Conservation (phyloP, 2,329 filamentous ascomycete species). For the Penicillium sp. region DNA sequence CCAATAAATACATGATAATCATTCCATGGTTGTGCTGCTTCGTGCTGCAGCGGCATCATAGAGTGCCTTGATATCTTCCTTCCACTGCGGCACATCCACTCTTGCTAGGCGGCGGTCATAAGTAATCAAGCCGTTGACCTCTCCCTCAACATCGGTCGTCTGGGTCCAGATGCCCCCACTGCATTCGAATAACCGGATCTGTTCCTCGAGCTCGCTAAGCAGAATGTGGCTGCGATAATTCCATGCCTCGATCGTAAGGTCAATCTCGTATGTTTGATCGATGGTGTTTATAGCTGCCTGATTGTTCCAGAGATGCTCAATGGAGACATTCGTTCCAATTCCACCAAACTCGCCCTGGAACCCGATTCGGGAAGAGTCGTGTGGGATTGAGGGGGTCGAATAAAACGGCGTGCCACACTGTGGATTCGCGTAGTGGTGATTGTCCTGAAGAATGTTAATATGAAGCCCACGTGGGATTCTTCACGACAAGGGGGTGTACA, state of each 20-base stretch:
- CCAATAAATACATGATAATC: background rate
- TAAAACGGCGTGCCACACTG: slow-evolving; percentile 71
- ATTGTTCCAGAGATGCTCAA: slow-evolving; percentile 66
- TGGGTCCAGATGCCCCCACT: slow-evolving; percentile 71
- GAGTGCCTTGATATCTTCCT: slow-evolving; percentile 57
- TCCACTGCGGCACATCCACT: slow-evolving; percentile 59
- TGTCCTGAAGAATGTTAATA: slow-evolving; percentile 49
- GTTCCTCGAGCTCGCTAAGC: slow-evolving; percentile 49
- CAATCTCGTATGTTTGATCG: slow-evolving; percentile 67
- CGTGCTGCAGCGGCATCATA: slow-evolving; percentile 54
- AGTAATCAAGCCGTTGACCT: slow-evolving; percentile 69
- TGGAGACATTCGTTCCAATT: slow-evolving; percentile 63
- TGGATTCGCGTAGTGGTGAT: slow-evolving; percentile 69
- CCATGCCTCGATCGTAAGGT: slow-evolving; percentile 58
- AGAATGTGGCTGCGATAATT: slow-evolving; percentile 63
- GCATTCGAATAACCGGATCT: slow-evolving; percentile 58
- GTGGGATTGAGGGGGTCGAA: slow-evolving; percentile 56
- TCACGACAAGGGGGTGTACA: background rate
- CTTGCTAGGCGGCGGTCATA: slow-evolving; percentile 63
- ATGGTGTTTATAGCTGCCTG: slow-evolving; percentile 58
- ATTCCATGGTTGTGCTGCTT: slow-evolving; percentile 11
- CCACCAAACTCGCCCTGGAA: slow-evolving; percentile 73
- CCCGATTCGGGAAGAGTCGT: slow-evolving; percentile 60
- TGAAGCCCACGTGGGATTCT: background rate
- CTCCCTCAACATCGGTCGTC: slow-evolving; percentile 72